A percentile compares a stretch with the other conserved stretches of the same genome.
phyloP scores from a whole-genome alignment of 2,329 filamentous ascomycete genomes.

The Allantophomopsis lycopodina region DNA sequence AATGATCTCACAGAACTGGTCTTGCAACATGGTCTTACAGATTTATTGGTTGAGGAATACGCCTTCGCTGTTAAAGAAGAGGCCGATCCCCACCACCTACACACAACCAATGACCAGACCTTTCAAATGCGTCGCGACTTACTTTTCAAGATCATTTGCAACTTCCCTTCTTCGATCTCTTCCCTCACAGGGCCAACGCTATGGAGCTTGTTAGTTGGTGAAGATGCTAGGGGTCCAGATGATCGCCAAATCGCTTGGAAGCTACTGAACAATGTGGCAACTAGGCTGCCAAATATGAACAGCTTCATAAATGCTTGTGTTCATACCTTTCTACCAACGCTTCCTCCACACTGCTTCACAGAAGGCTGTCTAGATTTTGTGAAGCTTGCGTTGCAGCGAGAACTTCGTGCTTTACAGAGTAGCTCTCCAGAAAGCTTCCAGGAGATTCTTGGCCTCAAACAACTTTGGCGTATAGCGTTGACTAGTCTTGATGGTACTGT shows the following conservation, averaged over 20 bases:
- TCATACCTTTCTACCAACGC: conserved; percentile 37
- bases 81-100: conserved; percentile 9
- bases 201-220: conserved; percentile 63
- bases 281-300: conserved; percentile 31
- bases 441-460: conserved; percentile 43
- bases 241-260: conserved; percentile 59
- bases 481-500: conserved; percentile 51
- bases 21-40: conserved; percentile 44
- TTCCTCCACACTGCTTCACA: conserved; percentile 45
- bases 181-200: conserved; percentile 46
- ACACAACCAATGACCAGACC: conserved; percentile 23
- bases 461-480: conserved; percentile 75
- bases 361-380: conserved; percentile 50
- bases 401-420: conserved; percentile 28
- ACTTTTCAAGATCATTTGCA: conserved; percentile 40
- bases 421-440: conserved; percentile 33
- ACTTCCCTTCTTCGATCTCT: conserved; percentile 48
- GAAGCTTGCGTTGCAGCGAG: conserved; percentile 29
- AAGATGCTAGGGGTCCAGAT: conserved; percentile 38
- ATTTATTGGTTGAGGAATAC: conserved; percentile 50
- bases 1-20: conserved; percentile 43
- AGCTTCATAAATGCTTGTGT: conserved; percentile 41
- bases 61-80: conserved; percentile 24
- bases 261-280: conserved; percentile 37
- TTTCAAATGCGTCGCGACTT: conserved; percentile 43